Evolutionary conservation across 2,329 filamentous ascomycete genomes (phyloP), one percentile per base, ranked within the genome.

Genomic region (Fonsecaea nubica): DNA sequence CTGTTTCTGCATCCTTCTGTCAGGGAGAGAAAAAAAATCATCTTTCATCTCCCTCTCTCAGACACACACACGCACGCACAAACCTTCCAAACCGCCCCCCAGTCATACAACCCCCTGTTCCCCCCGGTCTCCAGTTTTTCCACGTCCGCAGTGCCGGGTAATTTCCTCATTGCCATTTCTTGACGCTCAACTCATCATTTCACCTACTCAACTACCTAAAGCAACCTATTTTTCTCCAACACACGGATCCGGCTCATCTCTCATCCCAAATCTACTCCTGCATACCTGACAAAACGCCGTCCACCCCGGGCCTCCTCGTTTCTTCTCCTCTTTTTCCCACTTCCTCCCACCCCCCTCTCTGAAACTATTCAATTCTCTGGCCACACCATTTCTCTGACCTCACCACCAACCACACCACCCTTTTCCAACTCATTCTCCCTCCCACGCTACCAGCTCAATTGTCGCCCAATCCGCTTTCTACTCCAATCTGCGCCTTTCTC

Each of bases 41-140:
- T 12, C 45, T 9, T 12, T 9, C 18, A 50, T 6, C 40, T n/a
- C 40, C 13, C 40, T n/a, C 40, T 42, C 38, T n/a, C 40, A 48
- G 18, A 52, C 9, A 42, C 40, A 48, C 35, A 52, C 9, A 42
- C 40, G 25, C 25, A 25, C 25, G 25, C 25, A 25, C 25, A 55
- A 62, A 35, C 38, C 35, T 40, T 40, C 50, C 45, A 50, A 25
- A 25, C 45, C 38, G n/a, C 25, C 45, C 58, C 58, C 58, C 58
- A 45, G 52, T 61, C 59, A 48, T 60, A 32, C 40, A 42, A 69
- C 65, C 68, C 68, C 65, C 67, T 65, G 65, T 62, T 53, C 56
- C 48, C 68, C 68, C 68, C 68, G 63, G 65, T 67, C 68, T 67
- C 65, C 65, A 69, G 68, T 67, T 65, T 67, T 65, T 57, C 59